Evolutionary conservation across 2,329 filamentous ascomycete genomes (phyloP).

Genomic region (Monosporascus sp.): DNA sequence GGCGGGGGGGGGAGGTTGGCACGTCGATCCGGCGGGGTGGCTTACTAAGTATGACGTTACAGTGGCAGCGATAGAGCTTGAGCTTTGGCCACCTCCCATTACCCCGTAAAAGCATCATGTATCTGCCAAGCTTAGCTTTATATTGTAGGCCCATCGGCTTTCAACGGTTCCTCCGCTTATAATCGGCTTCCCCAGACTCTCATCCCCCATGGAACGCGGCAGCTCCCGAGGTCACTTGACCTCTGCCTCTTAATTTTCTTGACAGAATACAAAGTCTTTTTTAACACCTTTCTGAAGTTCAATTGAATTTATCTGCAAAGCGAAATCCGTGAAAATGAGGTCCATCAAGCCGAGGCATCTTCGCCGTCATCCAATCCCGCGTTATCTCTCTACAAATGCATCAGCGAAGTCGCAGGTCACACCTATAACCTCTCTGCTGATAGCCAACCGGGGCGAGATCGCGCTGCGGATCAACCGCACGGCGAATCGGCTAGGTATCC

Average conservation of each 20-base stretch:
- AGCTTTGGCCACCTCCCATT: neutral
- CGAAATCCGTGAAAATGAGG: slow-evolving; percentile 39
- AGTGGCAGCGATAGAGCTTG: too few species aligned
- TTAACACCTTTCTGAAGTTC: neutral
- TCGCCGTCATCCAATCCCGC: slow-evolving; percentile 39
- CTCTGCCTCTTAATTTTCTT: neutral
- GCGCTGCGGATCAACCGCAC: slow-evolving; percentile 88
- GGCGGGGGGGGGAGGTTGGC: too few species aligned
- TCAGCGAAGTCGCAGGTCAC: slow-evolving; percentile 31
- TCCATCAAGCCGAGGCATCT: slow-evolving; percentile 48
- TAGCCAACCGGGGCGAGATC: slow-evolving; percentile 96
- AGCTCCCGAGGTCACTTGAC: slow-evolving; percentile 7
- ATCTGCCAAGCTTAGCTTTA: too few species aligned
- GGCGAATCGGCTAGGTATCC: slow-evolving; percentile 81
- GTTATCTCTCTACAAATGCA: slow-evolving; percentile 28
- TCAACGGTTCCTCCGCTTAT: neutral
- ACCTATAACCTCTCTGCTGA: slow-evolving; percentile 74
- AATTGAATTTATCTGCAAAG: slow-evolving; percentile 1
- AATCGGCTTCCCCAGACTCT: neutral
- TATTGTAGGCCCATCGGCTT: neutral
- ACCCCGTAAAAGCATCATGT: too few species aligned
- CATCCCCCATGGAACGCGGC: slow-evolving; percentile 3
- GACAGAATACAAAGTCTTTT: neutral
- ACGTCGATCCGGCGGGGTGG: too few species aligned
- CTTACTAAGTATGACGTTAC: too few species aligned